Evolutionary conservation across 208 protist genomes (phyloP).

Genomic region (Chromosphaera perkinsii): DNA sequence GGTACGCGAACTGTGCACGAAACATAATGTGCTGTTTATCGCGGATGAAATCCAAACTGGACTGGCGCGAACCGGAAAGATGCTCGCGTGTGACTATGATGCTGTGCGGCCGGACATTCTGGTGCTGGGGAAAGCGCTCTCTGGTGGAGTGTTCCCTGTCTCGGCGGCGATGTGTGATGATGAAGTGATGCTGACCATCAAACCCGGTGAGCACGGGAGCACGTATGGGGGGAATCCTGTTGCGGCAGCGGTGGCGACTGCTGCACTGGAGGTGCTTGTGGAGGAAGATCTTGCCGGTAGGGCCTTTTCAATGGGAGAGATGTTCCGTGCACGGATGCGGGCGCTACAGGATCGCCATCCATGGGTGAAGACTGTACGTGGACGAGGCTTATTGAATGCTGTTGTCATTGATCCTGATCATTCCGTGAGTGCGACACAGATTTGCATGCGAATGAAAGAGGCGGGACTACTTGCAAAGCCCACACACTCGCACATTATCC

Average conservation of each 20-base stretch:
- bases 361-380: constrained; percentile 63
- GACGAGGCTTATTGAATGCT: constrained; percentile 77
- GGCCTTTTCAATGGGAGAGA: constrained; percentile 51
- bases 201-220: constrained; percentile 61
- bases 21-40: constrained; percentile 76
- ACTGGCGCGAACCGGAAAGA: constrained; percentile 49
- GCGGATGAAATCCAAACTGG: constrained; percentile 61
- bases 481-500: constrained; percentile 81
- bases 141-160: constrained; percentile 77
- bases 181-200: constrained; percentile 74
- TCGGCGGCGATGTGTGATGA: constrained; percentile 66
- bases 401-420: constrained; percentile 64
- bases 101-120: constrained; percentile 65
- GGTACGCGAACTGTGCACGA: constrained; percentile 59
- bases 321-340: constrained; percentile 37
- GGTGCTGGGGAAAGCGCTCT: constrained; percentile 72
- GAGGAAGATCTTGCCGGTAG: constrained; percentile 61
- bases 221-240: constrained; percentile 84
- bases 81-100: constrained; percentile 40
- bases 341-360: constrained; percentile 39
- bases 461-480: constrained; percentile 80
- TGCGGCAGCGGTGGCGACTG: constrained; percentile 72
- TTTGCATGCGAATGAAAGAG: constrained; percentile 60
- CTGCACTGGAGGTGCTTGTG: constrained; percentile 60
- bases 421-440: constrained; percentile 50